These are phyloP conservation scores for Xylaria venustula DNA, from an alignment of 495 filamentous ascomycete genomes.

Conservation along the genomic window DNA sequence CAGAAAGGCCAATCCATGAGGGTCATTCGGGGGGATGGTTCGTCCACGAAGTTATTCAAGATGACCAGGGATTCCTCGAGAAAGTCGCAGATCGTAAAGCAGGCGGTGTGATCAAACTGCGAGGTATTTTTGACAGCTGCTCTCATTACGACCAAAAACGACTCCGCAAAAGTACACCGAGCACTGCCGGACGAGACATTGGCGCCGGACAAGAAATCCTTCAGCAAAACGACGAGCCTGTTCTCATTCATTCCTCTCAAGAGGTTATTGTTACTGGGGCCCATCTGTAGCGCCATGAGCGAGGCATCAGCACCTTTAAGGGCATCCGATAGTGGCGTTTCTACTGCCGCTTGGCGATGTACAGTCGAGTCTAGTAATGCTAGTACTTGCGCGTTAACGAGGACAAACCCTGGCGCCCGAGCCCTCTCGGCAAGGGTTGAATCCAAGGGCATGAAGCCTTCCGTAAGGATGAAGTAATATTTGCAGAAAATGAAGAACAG, in stretches of 20 bases:
- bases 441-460: constrained; percentile 72
- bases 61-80: constrained; percentile 67
- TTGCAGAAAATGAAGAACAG: constrained; percentile 93
- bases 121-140: constrained; percentile 73
- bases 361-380: constrained; percentile 81
- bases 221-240: constrained; percentile 79
- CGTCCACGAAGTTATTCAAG: constrained; percentile 32
- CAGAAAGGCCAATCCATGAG: constrained; percentile 84
- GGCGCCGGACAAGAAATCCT: constrained; percentile 70
- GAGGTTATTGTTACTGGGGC: constrained; percentile 58
- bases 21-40: constrained; percentile 32
- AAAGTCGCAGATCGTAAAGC: constrained; percentile 90
- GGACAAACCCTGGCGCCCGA: constrained; percentile 75
- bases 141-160: constrained; percentile 72
- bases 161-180: constrained; percentile 73
- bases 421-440: constrained; percentile 59
- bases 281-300: constrained; percentile 64
- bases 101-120: constrained; percentile 81
- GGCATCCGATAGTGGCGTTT: constrained; percentile 73
- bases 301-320: constrained; percentile 71
- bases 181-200: constrained; percentile 38
- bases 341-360: constrained; percentile 61
- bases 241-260: constrained; percentile 89
- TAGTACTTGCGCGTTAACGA: constrained; percentile 84
- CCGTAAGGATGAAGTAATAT: constrained; percentile 79